A percentile compares a stretch with the other conserved stretches of the same genome.
These are phyloP conservation scores for Homolaphlyctis polyrhiza DNA, from an alignment of 371 early-diverging fungal species.

Conservation along the genomic window DNA sequence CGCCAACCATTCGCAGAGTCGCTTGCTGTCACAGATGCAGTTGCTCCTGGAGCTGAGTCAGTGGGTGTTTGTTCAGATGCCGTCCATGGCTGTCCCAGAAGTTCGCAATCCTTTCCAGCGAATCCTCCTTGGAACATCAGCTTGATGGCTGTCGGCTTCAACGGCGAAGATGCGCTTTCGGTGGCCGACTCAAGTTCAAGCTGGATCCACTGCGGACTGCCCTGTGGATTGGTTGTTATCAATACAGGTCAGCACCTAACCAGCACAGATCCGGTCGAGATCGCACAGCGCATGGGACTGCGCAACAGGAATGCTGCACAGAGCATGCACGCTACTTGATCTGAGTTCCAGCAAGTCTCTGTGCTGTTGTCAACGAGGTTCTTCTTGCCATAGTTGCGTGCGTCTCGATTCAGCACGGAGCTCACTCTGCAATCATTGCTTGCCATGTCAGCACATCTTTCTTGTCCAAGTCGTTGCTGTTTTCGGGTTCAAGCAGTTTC, in stretches of 20 bases:
- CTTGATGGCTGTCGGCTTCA: slow-evolving; percentile 8
- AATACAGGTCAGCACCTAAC: background rate
- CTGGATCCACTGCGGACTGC: slow-evolving; percentile 74
- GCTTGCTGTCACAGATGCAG: slow-evolving; percentile 15
- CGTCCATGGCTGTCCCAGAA: slow-evolving; percentile 20
- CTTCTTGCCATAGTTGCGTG: slow-evolving; percentile 72
- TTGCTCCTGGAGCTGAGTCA: too few species aligned
- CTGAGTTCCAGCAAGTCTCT: slow-evolving; percentile 95
- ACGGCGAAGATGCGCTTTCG: slow-evolving; percentile 26
- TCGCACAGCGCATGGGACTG: slow-evolving; percentile 37
- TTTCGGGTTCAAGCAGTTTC: too few species aligned
- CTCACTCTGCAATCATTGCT: too few species aligned
- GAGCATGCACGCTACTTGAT: slow-evolving; percentile 50
- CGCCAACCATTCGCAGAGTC: slow-evolving; percentile 37
- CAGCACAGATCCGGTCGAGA: background rate
- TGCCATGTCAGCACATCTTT: too few species aligned
- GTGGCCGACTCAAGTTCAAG: slow-evolving; percentile 67
- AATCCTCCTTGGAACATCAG: slow-evolving; percentile 93
- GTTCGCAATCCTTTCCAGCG: slow-evolving; percentile 67
- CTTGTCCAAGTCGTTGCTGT: too few species aligned
- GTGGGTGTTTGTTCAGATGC: slow-evolving; percentile 6
- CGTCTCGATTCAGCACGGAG: slow-evolving; percentile 83
- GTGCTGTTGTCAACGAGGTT: slow-evolving; percentile 66
- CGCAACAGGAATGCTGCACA: background rate
- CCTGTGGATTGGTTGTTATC: slow-evolving; percentile 48